These are phyloP conservation scores for Carex arenaria DNA, from an alignment of 202 grass and related monocot genomes.

Conservation along the genomic window DNA sequence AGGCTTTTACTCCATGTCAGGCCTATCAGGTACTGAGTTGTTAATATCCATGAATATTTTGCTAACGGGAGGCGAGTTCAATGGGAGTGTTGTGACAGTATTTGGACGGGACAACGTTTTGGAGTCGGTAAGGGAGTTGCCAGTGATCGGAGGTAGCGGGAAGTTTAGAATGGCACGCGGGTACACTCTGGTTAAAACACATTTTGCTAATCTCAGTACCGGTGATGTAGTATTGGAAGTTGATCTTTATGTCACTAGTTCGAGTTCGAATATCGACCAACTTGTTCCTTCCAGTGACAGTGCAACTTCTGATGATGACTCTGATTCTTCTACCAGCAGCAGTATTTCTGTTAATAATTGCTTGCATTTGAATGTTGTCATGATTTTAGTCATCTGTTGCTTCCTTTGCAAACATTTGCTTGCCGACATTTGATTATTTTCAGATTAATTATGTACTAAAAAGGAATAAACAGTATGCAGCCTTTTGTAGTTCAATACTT, in stretches of 20 bases:
- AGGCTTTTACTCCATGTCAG: slow-evolving; percentile 25
- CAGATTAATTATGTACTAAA: background rate
- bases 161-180: slow-evolving; percentile 35
- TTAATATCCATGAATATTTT: slow-evolving; percentile 34
- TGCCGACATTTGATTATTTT: background rate
- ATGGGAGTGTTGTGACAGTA: slow-evolving; percentile 33
- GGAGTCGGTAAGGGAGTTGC: slow-evolving; percentile 27
- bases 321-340: background rate
- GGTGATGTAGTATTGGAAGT: slow-evolving; percentile 37
- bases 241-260: slow-evolving; percentile 27
- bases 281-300: background rate
- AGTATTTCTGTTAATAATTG: background rate
- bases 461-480: background rate
- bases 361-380: background rate
- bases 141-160: slow-evolving; percentile 41
- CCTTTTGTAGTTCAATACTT: background rate
- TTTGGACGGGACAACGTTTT: slow-evolving; percentile 28
- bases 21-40: slow-evolving; percentile 13
- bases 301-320: background rate
- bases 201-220: background rate
- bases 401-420: background rate
- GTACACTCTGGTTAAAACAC: slow-evolving; percentile 31
- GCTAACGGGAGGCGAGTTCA: slow-evolving; percentile 26
- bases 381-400: background rate
- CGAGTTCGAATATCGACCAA: background rate